Base-by-base conservation (phyloP, 257 asterid genomes). In the Solanum virginianum region DNA sequence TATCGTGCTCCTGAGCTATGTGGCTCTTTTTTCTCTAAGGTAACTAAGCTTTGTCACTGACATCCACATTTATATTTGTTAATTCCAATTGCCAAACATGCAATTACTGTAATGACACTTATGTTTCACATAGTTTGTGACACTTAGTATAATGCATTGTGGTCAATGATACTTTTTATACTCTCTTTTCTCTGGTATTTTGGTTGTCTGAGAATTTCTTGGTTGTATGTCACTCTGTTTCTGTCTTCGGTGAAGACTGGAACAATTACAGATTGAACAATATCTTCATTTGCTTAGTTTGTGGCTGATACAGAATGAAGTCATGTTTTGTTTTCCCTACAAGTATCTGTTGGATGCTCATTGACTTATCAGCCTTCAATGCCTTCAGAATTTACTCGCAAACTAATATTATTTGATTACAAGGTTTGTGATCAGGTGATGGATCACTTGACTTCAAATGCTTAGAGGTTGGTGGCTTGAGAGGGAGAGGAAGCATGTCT, bases 1-100 rank as follows among this genome's bases (percentile, higher is more conserved):
- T 96, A 94, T 84, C 96, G 98, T 83, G 99, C 99, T 89, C 99
- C 99, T 60, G 99, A 95, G 90, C 89, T 94, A 87, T 96, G 99
- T 57, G 99, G 99, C 81, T 96, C 99, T 70, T 96, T 96, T 89
- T 96, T 96, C 91, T 94, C 99, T 15, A 96, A 96, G 90, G 99
- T 96, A 94, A 92, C 94, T 88, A 72, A 51, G 65, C 84, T 65
- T 59, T 84, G 12, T 29, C 65, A 59, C 26, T 43, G 36, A 9
- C 45, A 62, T 62, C 45, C 26, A 79, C 41, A 79, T 17, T 82
- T 63, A 49, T 43, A 43, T 24, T 24, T 82, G 49, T 66, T 45
- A 36, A 15, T 82, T 82, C 62, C 59, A 63, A 15, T 24, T 41
- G 62, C 53, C 69, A 80, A 80, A 80, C 49, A 81, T 72, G 55